phyloP scores from a whole-genome alignment of 2,329 filamentous ascomycete genomes.

The Fusarium kyushuense region DNA sequence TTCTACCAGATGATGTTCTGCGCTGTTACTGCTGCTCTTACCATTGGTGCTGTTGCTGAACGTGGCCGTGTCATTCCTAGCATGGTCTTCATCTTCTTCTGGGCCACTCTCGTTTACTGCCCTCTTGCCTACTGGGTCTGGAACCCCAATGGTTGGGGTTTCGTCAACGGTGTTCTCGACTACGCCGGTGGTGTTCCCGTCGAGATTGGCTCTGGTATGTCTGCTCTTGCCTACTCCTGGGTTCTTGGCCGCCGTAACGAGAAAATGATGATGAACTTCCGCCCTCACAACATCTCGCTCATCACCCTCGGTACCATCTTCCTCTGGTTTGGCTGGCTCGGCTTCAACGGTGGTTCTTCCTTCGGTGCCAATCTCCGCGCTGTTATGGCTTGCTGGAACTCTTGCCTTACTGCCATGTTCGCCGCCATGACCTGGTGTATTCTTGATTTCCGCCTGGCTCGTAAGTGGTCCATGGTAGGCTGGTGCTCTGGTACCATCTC shows the following conservation, averaged over 20 bases:
- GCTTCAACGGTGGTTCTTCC: conserved; percentile 96
- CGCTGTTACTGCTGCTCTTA: conserved; percentile 89
- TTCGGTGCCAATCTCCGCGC: conserved; percentile 96
- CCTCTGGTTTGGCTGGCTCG: conserved; percentile 98
- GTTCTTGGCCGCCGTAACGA: conserved; percentile 95
- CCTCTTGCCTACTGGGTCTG: conserved; percentile 96
- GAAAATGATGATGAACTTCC: conserved; percentile 99
- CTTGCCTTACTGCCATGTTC: conserved; percentile 92
- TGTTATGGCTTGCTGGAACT: conserved; percentile 98
- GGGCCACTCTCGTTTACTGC: conserved; percentile 98
- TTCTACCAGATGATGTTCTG: conserved; percentile 99
- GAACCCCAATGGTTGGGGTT: conserved; percentile 95
- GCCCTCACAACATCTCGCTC: conserved; percentile 97
- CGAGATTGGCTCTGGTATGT: conserved; percentile 95
- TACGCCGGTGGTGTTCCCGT: conserved; percentile 97
- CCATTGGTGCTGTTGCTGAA: conserved; percentile 92
- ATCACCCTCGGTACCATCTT: conserved; percentile 95
- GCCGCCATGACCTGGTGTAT: conserved; percentile 93
- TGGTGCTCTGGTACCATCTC: conserved; percentile 80
- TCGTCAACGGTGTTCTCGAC: conserved; percentile 90
- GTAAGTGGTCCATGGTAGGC: conserved; percentile 89
- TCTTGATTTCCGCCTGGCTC: conserved; percentile 92
- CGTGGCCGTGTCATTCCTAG: conserved; percentile 91
- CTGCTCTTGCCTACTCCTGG: conserved; percentile 94
- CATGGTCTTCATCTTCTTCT: conserved; percentile 96